phyloP scores from a whole-genome alignment of 345 rosid species.

The Barbarea vulgaris region DNA sequence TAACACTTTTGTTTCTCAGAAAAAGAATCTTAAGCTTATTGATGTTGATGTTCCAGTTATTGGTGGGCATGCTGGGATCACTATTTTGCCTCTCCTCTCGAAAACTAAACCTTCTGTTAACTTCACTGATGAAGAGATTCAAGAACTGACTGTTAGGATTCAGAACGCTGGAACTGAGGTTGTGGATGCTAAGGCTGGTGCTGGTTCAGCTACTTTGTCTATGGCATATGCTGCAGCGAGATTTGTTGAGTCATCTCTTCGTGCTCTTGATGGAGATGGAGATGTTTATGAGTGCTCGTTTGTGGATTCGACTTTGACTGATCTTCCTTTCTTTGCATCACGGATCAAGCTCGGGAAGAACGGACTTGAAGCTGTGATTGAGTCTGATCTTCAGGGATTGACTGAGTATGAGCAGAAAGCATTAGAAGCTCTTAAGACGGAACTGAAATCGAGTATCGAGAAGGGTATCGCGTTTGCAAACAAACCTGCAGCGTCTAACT shows the following conservation, averaged over 20 bases:
- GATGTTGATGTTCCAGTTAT: constrained; percentile 93
- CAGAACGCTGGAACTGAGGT: constrained; percentile 97
- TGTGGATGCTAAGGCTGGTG: constrained; percentile 97
- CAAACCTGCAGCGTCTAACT: constrained; percentile 56
- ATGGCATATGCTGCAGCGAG: constrained; percentile 99
- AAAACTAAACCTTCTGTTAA: constrained; percentile 72
- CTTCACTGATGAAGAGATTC: constrained; percentile 74
- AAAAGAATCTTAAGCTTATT: constrained; percentile 81
- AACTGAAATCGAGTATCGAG: constrained; percentile 82
- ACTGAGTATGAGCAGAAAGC: constrained; percentile 83
- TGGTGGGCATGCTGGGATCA: constrained; percentile 97
- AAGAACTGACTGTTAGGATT: constrained; percentile 77
- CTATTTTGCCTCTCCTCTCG: constrained; percentile 85
- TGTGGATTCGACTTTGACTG: constrained; percentile 75
- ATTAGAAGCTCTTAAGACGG: constrained; percentile 76
- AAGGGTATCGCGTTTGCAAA: constrained; percentile 79
- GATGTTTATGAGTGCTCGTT: constrained; percentile 86
- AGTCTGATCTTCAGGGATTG: constrained; percentile 71
- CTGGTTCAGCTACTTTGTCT: constrained; percentile 94
- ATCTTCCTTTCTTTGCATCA: constrained; percentile 89
- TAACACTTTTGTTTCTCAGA: constrained; percentile 87
- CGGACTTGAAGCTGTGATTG: constrained; percentile 78
- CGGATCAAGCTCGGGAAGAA: constrained; percentile 81
- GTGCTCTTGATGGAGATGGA: constrained; percentile 87
- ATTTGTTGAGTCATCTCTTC: constrained; percentile 94